A percentile compares a stretch with the other conserved stretches of the same genome.
Conservation (phyloP, 768 basidiomycete species). For the Gyrodon lividus region DNA sequence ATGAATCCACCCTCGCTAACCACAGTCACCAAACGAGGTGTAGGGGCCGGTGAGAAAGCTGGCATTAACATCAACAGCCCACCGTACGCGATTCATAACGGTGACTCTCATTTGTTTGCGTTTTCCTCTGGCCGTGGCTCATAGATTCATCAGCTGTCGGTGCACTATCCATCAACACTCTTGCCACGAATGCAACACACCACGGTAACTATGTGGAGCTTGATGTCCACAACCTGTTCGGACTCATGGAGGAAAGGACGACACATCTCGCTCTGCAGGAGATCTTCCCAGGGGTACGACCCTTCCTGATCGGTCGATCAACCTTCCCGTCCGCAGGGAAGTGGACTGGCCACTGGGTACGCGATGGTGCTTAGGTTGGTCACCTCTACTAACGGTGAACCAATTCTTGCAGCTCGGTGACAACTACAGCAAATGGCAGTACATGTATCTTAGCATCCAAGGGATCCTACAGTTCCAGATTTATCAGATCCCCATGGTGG, state of each 20-base stretch:
- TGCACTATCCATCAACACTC: slow-evolving; percentile 48
- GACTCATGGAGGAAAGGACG: slow-evolving; percentile 67
- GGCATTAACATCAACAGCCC: slow-evolving; percentile 54
- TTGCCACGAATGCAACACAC: slow-evolving; percentile 77
- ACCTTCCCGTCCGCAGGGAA: slow-evolving; percentile 67
- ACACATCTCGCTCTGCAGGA: slow-evolving; percentile 58
- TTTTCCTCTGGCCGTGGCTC: no score
- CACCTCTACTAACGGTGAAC: slow-evolving; percentile 40
- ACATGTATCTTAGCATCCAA: slow-evolving; percentile 63
- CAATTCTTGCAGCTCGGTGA: slow-evolving; percentile 55
- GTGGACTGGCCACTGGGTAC: slow-evolving; percentile 74
- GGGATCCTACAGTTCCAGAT: slow-evolving; percentile 75
- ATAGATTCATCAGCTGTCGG: slow-evolving; percentile 42
- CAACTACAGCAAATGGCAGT: slow-evolving; percentile 68
- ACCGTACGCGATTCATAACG: slow-evolving; percentile 73
- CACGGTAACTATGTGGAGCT: slow-evolving; percentile 58
- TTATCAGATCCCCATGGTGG: slow-evolving; percentile 76
- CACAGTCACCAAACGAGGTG: slow-evolving; percentile 39
- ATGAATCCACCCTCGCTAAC: slow-evolving; percentile 10
- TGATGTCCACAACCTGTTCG: slow-evolving; percentile 71
- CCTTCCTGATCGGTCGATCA: slow-evolving; percentile 69
- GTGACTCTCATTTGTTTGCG: slow-evolving; percentile 33
- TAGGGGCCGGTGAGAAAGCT: slow-evolving; percentile 49
- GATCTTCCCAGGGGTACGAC: slow-evolving; percentile 57
- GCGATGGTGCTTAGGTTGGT: neutral